A percentile compares a stretch with the other conserved stretches of the same genome.
phyloP scores from a whole-genome alignment of 2,329 filamentous ascomycete genomes.

The Gaeumannomyces tritici region DNA sequence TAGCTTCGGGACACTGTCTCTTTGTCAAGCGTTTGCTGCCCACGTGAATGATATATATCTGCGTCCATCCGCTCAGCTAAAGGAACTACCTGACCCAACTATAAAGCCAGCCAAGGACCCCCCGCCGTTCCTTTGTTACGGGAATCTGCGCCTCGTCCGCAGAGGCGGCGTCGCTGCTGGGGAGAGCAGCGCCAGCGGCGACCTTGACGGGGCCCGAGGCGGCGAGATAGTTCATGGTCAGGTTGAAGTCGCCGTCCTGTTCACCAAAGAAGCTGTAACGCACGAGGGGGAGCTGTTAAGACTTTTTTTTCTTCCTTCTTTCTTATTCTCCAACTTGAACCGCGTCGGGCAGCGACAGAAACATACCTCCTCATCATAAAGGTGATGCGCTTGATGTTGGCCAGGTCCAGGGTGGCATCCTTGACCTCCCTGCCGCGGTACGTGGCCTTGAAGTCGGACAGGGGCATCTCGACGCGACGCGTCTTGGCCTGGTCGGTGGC shows the following conservation, averaged over 20 bases:
- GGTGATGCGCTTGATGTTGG: conserved; percentile 54
- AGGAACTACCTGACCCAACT: neutral
- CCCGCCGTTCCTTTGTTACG: neutral
- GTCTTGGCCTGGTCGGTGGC: conserved; percentile 8
- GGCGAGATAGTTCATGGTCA: conserved; percentile 29
- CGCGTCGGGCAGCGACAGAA: too few species aligned
- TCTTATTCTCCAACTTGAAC: too few species aligned
- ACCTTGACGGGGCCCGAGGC: neutral
- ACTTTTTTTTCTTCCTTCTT: too few species aligned
- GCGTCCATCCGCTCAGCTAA: too few species aligned
- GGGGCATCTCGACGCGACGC: conserved; percentile 44
- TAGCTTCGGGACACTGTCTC: too few species aligned
- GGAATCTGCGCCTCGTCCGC: neutral
- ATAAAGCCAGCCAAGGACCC: neutral
- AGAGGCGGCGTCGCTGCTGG: neutral
- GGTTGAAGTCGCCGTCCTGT: conserved; percentile 59
- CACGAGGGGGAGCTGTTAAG: neutral
- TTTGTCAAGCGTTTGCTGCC: too few species aligned
- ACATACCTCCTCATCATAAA: conserved; percentile 73
- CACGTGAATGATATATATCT: too few species aligned
- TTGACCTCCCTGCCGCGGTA: conserved; percentile 60
- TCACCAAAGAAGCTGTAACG: conserved; percentile 64
- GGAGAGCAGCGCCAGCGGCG: neutral
- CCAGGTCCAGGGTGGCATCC: conserved; percentile 49
- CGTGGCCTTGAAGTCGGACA: conserved; percentile 58